Evolutionary conservation across 306 rosid genomes (phyloP), one percentile per base, ranked within the genome.

Genomic region (Heteromeles arbutifolia): DNA sequence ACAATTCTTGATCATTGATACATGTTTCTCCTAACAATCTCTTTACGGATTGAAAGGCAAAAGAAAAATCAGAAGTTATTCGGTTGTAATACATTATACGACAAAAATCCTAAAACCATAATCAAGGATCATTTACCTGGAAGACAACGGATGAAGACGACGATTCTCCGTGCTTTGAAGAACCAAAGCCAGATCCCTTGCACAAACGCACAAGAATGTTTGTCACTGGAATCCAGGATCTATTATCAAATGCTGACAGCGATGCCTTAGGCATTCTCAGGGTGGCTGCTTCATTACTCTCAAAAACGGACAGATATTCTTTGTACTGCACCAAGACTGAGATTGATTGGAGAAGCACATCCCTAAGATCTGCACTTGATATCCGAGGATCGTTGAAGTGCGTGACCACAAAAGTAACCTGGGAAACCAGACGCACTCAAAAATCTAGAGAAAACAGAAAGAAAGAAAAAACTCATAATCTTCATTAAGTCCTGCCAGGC

Each of bases 321-420:
- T 78, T 88, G 89, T 95, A 95, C 82, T 95, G 99, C 50, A 92
- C 92, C 85, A 95, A 86, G 73, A 90, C 99, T 1, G 97, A 92
- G 75, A 95, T 90, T 50, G 97, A 92, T 77, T 95, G 97, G 82
- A 95, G 97, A 82, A 95, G 99, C 81, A 95, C 97, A 84, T 92
- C 99, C 81, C 90, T 83, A 48, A 95, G 91, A 80, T 92, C 97
- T 14, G 97, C 97, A 86, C 96, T 95, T 64, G 97, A 89, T 85
- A 95, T 90, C 81, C 99, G 90, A 74, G 96, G 88, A 78, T 95
- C 97, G 31, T 92, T 92, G 96, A 95, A 92, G 84, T 95, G 99
- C 19, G 93, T 84, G 59, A 95, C 97, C 44, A 92, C 86, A 82
- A 95, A 95, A 79, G 99, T 92, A 69, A 95, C 95, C 99, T 95